Percentiles rank a stretch among this genome's conserved stretches.
These are phyloP conservation scores for Orbilia blumenaviensis DNA, from an alignment of 2,329 filamentous ascomycete species.

Conservation along the genomic window DNA sequence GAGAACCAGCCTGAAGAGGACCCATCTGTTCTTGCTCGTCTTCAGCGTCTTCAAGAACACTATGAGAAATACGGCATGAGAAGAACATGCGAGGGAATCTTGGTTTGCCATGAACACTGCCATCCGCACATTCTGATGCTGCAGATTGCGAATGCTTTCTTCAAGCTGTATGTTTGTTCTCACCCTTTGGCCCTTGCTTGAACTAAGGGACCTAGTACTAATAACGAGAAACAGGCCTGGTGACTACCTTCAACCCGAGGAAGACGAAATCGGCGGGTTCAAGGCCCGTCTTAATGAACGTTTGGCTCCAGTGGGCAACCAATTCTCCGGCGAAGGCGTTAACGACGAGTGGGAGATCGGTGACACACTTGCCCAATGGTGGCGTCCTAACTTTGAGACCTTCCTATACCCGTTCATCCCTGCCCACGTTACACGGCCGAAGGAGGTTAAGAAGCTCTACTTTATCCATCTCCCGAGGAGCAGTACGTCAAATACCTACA, in stretches of 20 bases:
- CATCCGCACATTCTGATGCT: conserved; percentile 99
- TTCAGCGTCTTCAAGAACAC: conserved; percentile 95
- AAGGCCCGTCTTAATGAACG: conserved; percentile 91
- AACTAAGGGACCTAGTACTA: background rate
- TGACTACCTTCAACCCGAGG: conserved; percentile 88
- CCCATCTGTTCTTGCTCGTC: conserved; percentile 87
- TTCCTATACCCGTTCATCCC: conserved; percentile 99
- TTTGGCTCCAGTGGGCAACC: conserved; percentile 86
- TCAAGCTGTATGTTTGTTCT: conserved; percentile 76
- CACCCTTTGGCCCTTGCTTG: background rate
- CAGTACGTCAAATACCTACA: conserved; percentile 69
- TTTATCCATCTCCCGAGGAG: conserved; percentile 92
- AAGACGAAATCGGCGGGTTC: conserved; percentile 94
- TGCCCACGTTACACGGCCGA: conserved; percentile 92
- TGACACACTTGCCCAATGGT: conserved; percentile 97
- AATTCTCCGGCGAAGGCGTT: conserved; percentile 81
- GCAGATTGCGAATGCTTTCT: conserved; percentile 99
- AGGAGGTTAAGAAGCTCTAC: conserved; percentile 99
- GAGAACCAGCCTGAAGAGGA: conserved; percentile 98
- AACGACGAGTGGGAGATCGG: conserved; percentile 94
- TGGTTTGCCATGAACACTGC: conserved; percentile 98
- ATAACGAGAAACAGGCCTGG: conserved; percentile 70
- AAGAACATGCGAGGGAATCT: conserved; percentile 92
- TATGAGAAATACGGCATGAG: conserved; percentile 94
- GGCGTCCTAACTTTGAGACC: conserved; percentile 98